Evolutionary conservation across 2,329 filamentous ascomycete species (phyloP), one percentile per base, ranked within the genome.

Genomic region (Aureobasidium lini): DNA sequence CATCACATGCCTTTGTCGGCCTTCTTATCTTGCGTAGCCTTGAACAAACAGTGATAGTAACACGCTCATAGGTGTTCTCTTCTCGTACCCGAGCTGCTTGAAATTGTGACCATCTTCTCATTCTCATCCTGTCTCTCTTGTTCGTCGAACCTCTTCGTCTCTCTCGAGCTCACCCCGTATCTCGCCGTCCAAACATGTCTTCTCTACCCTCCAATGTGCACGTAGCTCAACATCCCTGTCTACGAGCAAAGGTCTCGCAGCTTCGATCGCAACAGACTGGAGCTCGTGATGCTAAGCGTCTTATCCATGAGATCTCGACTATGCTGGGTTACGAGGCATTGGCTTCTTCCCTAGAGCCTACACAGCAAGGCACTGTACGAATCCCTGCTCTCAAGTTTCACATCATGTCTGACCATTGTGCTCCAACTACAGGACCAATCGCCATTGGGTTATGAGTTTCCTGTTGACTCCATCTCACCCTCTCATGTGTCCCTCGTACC

Each of bases 161-260:
- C 11, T 34, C 11, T 34, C 16, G 31, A 43, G 13, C 16, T 15
- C 15, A 23, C 5, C 5, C n/a, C 18, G 13, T 9, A 56, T 6
- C 3, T 46, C 47, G 10, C 39, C 10, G 11, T 18, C 28, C 43
- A 28, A 37, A 36, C 44, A 62, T 72, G 2, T 60, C 63, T 39
- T 63, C 69, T 58, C 72, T 82, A 34, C 81, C 81, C 16, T 63
- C 73, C 52, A 85, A 84, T 69, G 77, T 84, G 37, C 90, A 94
- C 76, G 77, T 96, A 71, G 96, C 91, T 40, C 78, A 78, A 15
- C 93, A 97, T 73, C 93, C 93, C 37, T 95, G 90, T 74, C 81
- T 96, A 43, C 80, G 82, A 67, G 90, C 88, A 66, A 97, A 97
- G 79, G 84, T 97, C 68, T 92, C 89, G 66, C 89, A 94, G 76